Evolutionary conservation across 495 filamentous ascomycete genomes (phyloP), one percentile per base, ranked within the genome.

Genomic region (Trichoderma reesei): DNA sequence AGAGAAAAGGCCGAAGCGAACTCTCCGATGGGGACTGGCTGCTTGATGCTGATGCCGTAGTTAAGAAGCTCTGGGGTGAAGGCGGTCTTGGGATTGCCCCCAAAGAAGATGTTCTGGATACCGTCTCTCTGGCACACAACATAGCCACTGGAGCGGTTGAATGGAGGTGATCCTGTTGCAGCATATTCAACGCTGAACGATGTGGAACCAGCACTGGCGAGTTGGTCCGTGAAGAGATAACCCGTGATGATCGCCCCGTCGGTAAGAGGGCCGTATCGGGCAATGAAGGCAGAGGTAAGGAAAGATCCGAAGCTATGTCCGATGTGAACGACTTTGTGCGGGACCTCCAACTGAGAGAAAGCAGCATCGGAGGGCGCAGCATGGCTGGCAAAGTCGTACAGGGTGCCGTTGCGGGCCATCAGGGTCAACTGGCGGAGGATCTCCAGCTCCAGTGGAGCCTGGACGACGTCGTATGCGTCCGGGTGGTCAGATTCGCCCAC

Each of bases 231-330:
- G 13, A 51, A 62, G 37, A 71, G 48, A 41, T 63, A 72, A 16
- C 73, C 73, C 11, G 73, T 75, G 60, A 74, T 64, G 51, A 74
- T 65, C 1, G 71, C 68, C 8, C 67, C 73, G 63, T 68, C 65
- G 59, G 59, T 71, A 13, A 74, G 67, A 13, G 39, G 38, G 36
- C 65, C 65, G 54, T 70, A 68, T 5, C 39, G 65, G 18, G 67
- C 66, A 37, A 72, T 56, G 41, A 76, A 64, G 41, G 65, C 68
- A 34, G 67, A 46, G 7, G 71, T 71, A 10, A 74, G 60, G 59
- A 68, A 62, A 41, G 66, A 68, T 56, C 77, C 76, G 13, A 72
- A 66, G 62, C 74, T 76, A 66, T 79, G 76, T 38, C 74, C 76
- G 13, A 79, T 69, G 42, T 74, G 75, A 14, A 80, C 67, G 34